Evolutionary conservation across 306 rosid species (phyloP), one percentile per base, ranked within the genome.

Genomic region (Vigna hirtella): DNA sequence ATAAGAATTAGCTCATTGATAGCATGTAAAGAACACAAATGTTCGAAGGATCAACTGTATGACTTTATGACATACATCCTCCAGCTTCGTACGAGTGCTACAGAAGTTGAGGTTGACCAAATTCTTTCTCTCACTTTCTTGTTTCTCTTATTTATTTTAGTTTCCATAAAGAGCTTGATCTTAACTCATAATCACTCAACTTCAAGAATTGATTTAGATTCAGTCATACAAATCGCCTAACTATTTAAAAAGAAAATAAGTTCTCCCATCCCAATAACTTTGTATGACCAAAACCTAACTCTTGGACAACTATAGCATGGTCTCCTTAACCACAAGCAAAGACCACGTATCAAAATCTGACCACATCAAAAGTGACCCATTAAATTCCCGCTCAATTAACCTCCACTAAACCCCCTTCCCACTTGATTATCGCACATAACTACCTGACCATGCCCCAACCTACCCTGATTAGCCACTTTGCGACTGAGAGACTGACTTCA

Each of bases 291-390:
- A 55, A 57, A 56, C 50, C 76, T 40, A 55, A 62, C 38, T 20
- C 32, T 28, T 30, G 26, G 17, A 51, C 26, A 47, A 49, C 28
- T 26, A 79, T 4, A 70, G 43, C 73, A 68, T 47, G 40, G 17
- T 49, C 70, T 63, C 12, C 47, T 2, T 26, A 22, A 26, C 57
- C 38, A 26, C 47, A 52, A 52, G 13, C 16, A 56, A 45, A 43
- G 47, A 74, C 20, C 68, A 26, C 5, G 20, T 7, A 47, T 43
- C 20, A n/a, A 26, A 34, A 55, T 26, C 55, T 56, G 34, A 80
- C 45, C 18, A 56, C 67, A 43, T 66, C 61, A 45, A 52, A 79
- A 84, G 52, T 50, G 77, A 66, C 74, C 47, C 26, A 3, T 16
- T 67, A 79, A 32, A 52, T 68, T 43, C 49, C 38, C 73, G 17